Evolutionary conservation across 495 filamentous ascomycete genomes (phyloP).

Genomic region (Lasiosphaeria ovina): DNA sequence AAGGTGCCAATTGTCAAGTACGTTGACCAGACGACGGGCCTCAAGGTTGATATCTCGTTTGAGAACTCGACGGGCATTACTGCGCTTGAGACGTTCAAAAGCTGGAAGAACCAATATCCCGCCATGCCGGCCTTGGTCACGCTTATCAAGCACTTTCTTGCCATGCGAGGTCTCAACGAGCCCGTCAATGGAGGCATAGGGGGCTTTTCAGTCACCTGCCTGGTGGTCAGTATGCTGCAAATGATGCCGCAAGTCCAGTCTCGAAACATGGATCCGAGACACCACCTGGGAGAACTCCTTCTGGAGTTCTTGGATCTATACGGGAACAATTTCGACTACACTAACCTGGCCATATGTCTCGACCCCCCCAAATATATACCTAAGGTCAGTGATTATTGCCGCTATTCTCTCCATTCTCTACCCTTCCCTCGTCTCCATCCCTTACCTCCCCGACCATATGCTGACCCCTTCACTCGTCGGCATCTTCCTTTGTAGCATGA

Average conservation of each 20-base stretch:
- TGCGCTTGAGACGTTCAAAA: constrained; percentile 73
- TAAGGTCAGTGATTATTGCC: constrained; percentile 57
- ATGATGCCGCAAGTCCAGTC: constrained; percentile 65
- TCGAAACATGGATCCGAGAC: constrained; percentile 52
- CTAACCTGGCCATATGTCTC: constrained; percentile 66
- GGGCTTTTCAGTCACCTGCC: constrained; percentile 88
- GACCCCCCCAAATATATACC: constrained; percentile 66
- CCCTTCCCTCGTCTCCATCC: constrained; percentile 4
- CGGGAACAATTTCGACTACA: constrained; percentile 71
- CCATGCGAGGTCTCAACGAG: constrained; percentile 87
- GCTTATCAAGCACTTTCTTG: constrained; percentile 86
- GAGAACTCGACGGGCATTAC: constrained; percentile 80
- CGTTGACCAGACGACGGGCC: constrained; percentile 64
- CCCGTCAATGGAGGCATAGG: constrained; percentile 88
- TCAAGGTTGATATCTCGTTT: constrained; percentile 89
- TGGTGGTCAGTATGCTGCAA: constrained; percentile 84
- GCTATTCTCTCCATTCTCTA: neutral
- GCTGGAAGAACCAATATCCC: constrained; percentile 76
- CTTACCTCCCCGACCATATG: constrained; percentile 14
- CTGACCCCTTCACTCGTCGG: neutral
- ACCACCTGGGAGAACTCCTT: constrained; percentile 73
- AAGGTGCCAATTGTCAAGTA: constrained; percentile 95
- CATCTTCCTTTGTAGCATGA: constrained; percentile 25
- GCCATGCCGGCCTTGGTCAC: constrained; percentile 79
- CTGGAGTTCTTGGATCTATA: constrained; percentile 88